Percentiles rank a stretch among this genome's conserved stretches.
Conservation (phyloP, 2,329 filamentous ascomycete species). For the Monilinia aucupariae region DNA sequence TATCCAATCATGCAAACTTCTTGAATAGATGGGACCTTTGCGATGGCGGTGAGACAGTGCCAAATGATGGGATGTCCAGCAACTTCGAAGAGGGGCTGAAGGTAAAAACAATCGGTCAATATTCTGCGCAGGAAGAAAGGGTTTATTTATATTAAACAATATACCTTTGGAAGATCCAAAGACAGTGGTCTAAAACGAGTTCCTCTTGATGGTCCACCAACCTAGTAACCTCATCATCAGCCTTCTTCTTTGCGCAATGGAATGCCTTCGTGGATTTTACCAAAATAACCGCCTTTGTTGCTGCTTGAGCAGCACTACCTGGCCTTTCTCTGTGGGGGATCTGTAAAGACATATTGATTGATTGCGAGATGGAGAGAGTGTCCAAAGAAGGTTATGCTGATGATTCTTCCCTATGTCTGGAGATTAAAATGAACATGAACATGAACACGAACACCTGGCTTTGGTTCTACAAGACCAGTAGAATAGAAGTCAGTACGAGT, state of each 20-base stretch:
- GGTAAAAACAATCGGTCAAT: conserved; percentile 1
- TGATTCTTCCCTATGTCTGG: neutral
- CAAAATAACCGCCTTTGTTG: conserved; percentile 92
- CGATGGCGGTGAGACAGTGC: conserved; percentile 89
- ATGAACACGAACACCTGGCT: conserved; percentile 13
- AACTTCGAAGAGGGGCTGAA: conserved; percentile 91
- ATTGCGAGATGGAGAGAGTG: neutral
- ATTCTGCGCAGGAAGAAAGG: neutral
- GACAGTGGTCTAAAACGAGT: conserved; percentile 93
- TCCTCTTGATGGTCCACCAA: conserved; percentile 90
- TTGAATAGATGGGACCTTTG: conserved; percentile 84
- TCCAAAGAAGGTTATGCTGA: neutral
- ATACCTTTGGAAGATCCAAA: conserved; percentile 89
- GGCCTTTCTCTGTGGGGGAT: conserved; percentile 43
- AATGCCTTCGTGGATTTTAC: conserved; percentile 46
- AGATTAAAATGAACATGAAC: neutral
- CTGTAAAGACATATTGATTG: conserved; percentile 40
- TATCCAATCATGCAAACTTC: conserved; percentile 98
- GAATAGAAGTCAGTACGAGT: too few species aligned
- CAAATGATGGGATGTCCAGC: conserved; percentile 97
- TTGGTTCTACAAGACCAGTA: neutral
- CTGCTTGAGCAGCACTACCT: conserved; percentile 44
- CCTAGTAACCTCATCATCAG: conserved; percentile 46
- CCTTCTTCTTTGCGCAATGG: conserved; percentile 14
- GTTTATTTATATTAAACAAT: too few species aligned